Percentiles rank a stretch among this genome's conserved stretches.
phyloP scores from a whole-genome alignment of 352 stramenopile genomes.

The Phytophthora vignae region DNA sequence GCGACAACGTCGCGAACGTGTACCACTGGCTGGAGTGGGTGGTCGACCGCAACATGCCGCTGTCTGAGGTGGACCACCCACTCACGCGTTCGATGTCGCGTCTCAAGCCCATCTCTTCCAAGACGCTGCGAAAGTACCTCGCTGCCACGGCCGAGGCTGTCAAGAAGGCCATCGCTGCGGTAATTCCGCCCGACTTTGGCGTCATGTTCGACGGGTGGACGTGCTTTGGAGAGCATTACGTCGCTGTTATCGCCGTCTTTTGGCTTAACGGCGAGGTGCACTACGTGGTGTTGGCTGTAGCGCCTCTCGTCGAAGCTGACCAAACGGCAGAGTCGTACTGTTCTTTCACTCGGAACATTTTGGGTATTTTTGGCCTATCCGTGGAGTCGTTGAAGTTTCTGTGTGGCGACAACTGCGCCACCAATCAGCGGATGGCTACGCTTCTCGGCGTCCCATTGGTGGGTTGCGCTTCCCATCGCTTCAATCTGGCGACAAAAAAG shows the following conservation, averaged over 20 bases:
- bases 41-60: constrained; percentile 14
- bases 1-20: background rate
- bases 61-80: constrained; percentile 16
- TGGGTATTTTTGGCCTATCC: background rate
- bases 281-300: background rate
- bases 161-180: background rate
- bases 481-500: constrained; percentile 12
- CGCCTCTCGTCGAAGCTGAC: background rate
- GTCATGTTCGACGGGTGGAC: constrained; percentile 5
- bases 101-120: constrained; percentile 10
- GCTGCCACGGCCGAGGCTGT: background rate
- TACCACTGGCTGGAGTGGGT: constrained; percentile 8
- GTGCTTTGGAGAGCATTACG: no score
- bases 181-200: background rate
- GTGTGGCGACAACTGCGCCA: constrained; percentile 10
- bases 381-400: background rate
- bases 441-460: constrained; percentile 1
- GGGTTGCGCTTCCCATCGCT: constrained; percentile 9
- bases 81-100: background rate
- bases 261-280: background rate
- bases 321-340: background rate
- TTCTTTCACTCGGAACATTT: background rate
- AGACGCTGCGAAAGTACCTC: constrained; percentile 5
- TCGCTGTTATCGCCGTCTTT: background rate
- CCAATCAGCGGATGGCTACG: constrained; percentile 5